Evolutionary conservation across 495 filamentous ascomycete species (phyloP), one percentile per base, ranked within the genome.

Genomic region (Lepidopterella palustris): DNA sequence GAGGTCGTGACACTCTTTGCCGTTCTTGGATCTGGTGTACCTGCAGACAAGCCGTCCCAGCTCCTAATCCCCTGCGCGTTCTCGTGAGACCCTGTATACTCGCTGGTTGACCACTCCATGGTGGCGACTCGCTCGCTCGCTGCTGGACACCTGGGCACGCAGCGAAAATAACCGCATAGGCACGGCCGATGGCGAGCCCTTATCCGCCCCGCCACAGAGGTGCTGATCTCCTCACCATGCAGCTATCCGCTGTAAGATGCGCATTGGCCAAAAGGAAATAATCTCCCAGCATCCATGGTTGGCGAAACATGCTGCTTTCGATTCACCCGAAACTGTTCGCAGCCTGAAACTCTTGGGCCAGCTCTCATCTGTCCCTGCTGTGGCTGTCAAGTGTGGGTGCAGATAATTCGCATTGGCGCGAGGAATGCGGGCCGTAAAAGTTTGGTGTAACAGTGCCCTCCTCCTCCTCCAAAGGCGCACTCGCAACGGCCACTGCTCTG

Each of bases 371-470:
- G 28, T 5, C 13, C 39, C 11, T 23, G 54, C 20, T 13, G 51
- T 32, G 23, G 21, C 2, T n/a, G 11, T 15, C 13, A 25, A 25
- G 52, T 57, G 53, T 60, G 57, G 57, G 45, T 51, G 26, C 57
- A 45, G 13, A 54, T 49, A 21, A 53, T 8, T 15, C 31, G 63
- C 29, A 62, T 66, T 66, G 56, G 50, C 54, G 61, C 52, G 48
- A 61, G 61, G 63, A 69, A 66, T 69, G 67, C 23, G 50, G 50
- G 32, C 48, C 49, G 40, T 40, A 28, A 15, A 42, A 27, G 54
- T 60, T 62, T 29, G n/a, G 63, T 69, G 64, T 32, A 54, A 68
- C 64, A 21, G 26, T 18, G 42, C n/a, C n/a, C n/a, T n/a, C n/a
- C n/a, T 45, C 32, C 56, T n/a, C n/a, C 27, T 28, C 49, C 31